Conservation (phyloP, 2,329 filamentous ascomycete species). For the Trichoderma koningiopsis region DNA sequence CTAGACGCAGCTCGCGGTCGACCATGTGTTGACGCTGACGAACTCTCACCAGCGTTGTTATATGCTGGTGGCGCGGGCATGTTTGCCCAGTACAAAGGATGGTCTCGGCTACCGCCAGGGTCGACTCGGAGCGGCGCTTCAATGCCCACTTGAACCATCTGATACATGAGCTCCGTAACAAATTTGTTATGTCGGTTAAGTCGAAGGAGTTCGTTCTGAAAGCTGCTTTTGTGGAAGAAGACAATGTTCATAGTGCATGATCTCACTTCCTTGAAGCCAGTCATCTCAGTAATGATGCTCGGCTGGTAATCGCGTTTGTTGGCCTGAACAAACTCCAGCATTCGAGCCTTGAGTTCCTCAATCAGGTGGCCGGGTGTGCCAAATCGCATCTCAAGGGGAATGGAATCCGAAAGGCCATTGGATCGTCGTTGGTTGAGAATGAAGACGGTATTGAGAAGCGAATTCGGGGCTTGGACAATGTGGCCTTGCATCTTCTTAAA, state of each 20-base stretch:
- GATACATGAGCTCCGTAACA: conserved; percentile 84
- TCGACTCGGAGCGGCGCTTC: conserved; percentile 67
- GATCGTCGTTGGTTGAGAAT: conserved; percentile 94
- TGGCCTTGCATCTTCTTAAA: conserved; percentile 99
- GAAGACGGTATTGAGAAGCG: conserved; percentile 86
- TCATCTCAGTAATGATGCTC: conserved; percentile 84
- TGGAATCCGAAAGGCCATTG: conserved; percentile 81
- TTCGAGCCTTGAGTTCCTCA: conserved; percentile 74
- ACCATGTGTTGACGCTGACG: conserved; percentile 19
- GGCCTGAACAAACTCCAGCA: conserved; percentile 78
- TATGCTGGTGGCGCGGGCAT: conserved; percentile 41
- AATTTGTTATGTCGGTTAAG: conserved; percentile 92
- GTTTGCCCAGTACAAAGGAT: conserved; percentile 61
- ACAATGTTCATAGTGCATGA: conserved; percentile 87
- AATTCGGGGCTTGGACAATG: conserved; percentile 94
- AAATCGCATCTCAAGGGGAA: conserved; percentile 83
- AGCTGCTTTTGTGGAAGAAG: conserved; percentile 97
- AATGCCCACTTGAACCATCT: conserved; percentile 81
- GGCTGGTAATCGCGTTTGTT: conserved; percentile 89
- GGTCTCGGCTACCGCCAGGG: conserved; percentile 69
- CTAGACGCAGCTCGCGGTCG: conserved; percentile 27
- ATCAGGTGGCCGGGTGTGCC: conserved; percentile 84
- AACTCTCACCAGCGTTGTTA: conserved; percentile 31
- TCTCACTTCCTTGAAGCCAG: conserved; percentile 77
- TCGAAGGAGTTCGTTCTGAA: conserved; percentile 91